phyloP scores from a whole-genome alignment of 2,329 filamentous ascomycete species.

The Cephalotrichum gorgonifer region DNA sequence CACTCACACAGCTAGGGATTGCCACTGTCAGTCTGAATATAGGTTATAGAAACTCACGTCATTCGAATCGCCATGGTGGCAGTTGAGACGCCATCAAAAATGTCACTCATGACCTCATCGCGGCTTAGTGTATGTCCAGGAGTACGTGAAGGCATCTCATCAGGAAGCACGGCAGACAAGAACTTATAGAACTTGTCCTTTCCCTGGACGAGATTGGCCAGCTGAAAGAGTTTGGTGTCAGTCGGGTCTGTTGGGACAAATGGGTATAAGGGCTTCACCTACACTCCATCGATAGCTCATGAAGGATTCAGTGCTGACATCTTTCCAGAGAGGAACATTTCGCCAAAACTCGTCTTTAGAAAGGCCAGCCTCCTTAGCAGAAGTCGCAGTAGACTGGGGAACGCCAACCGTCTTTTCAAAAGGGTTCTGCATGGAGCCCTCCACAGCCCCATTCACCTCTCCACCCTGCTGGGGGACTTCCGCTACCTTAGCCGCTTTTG shows the following conservation, averaged over 20 bases:
- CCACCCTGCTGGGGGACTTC: background rate
- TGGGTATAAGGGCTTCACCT: slow-evolving; percentile 15
- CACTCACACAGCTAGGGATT: too few relatives aligned
- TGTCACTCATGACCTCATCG: slow-evolving; percentile 43
- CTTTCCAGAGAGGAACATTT: slow-evolving; percentile 35
- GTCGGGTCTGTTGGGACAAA: background rate
- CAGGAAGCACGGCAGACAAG: slow-evolving; percentile 37
- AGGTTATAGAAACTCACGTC: slow-evolving; percentile 25
- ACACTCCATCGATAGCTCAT: slow-evolving; percentile 45
- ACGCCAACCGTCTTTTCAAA: background rate
- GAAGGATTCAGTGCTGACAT: slow-evolving; percentile 36
- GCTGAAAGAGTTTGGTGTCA: slow-evolving; percentile 16
- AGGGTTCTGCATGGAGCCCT: background rate
- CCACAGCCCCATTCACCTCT: background rate
- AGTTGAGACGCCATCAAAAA: slow-evolving; percentile 36
- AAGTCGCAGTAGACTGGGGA: background rate
- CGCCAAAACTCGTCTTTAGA: slow-evolving; percentile 36
- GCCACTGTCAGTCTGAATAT: too few relatives aligned
- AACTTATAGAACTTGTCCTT: slow-evolving; percentile 35
- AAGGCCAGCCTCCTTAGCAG: background rate
- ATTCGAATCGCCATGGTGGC: slow-evolving; percentile 51
- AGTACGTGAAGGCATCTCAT: slow-evolving; percentile 29
- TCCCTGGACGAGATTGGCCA: slow-evolving; percentile 37
- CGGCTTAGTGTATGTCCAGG: slow-evolving; percentile 25
- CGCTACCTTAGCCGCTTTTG: background rate